phyloP scores from a whole-genome alignment of 345 rosid genomes.

The Boechera stricta region DNA sequence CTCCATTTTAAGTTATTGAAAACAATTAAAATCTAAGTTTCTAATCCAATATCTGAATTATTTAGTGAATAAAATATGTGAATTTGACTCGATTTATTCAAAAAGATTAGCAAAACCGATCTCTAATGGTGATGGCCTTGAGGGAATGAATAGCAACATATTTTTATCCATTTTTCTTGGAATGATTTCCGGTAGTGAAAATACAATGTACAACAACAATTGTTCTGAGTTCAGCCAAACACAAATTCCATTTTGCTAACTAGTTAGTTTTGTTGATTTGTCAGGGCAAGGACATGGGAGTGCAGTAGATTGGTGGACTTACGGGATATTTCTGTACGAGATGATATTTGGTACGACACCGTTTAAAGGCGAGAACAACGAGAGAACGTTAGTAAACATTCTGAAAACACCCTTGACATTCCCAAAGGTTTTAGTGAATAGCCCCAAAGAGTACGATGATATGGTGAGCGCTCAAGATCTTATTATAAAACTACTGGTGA shows the following conservation, averaged over 20 bases:
- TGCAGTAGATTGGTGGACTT: slow-evolving; percentile 98
- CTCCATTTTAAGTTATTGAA: too few relatives aligned
- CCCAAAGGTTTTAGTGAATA: slow-evolving; percentile 65
- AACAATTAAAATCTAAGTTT: too few relatives aligned
- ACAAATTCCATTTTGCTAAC: slow-evolving; percentile 2
- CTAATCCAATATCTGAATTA: background rate
- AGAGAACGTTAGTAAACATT: slow-evolving; percentile 79
- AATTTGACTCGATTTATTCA: background rate
- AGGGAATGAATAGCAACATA: background rate
- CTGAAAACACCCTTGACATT: slow-evolving; percentile 75
- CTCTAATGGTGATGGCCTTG: too few relatives aligned
- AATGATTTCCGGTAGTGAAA: background rate
- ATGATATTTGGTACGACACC: slow-evolving; percentile 89
- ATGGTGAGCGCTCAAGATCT: slow-evolving; percentile 77
- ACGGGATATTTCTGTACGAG: slow-evolving; percentile 85
- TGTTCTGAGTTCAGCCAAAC: background rate
- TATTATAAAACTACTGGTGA: slow-evolving; percentile 65
- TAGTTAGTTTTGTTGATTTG: background rate
- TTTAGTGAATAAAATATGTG: background rate
- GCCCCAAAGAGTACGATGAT: slow-evolving; percentile 63
- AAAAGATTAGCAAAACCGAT: background rate
- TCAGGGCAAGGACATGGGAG: slow-evolving; percentile 93
- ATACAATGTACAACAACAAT: background rate
- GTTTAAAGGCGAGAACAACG: slow-evolving; percentile 91
- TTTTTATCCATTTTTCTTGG: background rate